Conservation (phyloP, 2,329 filamentous ascomycete species). For the Fusarium dimerum region DNA sequence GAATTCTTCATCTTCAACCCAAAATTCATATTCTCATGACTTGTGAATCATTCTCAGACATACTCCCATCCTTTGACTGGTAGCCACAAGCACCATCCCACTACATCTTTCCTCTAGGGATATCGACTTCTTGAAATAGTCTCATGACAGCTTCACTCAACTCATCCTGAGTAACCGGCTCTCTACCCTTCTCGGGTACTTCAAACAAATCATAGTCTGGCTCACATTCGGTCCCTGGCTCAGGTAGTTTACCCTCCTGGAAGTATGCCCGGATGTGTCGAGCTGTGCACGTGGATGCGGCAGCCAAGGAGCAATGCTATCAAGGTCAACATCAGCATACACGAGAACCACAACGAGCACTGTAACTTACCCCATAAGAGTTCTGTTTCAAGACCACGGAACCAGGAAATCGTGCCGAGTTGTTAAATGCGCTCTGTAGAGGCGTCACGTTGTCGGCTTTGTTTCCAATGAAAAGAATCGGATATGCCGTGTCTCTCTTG, state of each 20-base stretch:
- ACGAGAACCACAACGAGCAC: background rate
- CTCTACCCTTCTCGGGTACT: slow-evolving; percentile 17
- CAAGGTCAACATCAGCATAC: background rate
- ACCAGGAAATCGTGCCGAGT: slow-evolving; percentile 44
- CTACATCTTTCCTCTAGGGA: slow-evolving; percentile 7
- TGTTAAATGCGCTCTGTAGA: slow-evolving; percentile 45
- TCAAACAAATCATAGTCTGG: slow-evolving; percentile 47
- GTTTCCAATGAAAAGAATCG: slow-evolving; percentile 48
- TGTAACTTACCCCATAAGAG: slow-evolving; percentile 47
- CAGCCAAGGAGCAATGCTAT: slow-evolving; percentile 52
- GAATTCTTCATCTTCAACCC: background rate
- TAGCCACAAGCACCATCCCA: background rate
- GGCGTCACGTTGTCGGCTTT: slow-evolving; percentile 51
- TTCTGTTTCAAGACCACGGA: slow-evolving; percentile 51
- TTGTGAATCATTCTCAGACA: background rate
- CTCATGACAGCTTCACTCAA: slow-evolving; percentile 16
- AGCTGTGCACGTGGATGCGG: slow-evolving; percentile 46
- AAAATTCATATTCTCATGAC: background rate
- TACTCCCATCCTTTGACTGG: background rate
- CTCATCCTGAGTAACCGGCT: slow-evolving; percentile 15
- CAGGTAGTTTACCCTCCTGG: slow-evolving; percentile 47
- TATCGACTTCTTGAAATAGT: slow-evolving; percentile 18
- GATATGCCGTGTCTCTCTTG: slow-evolving; percentile 40
- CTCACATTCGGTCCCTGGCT: slow-evolving; percentile 46
- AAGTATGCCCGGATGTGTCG: slow-evolving; percentile 46